Evolutionary conservation across 768 basidiomycete species (phyloP), one percentile per base, ranked within the genome.

Genomic region (Boletus rubescentipes): DNA sequence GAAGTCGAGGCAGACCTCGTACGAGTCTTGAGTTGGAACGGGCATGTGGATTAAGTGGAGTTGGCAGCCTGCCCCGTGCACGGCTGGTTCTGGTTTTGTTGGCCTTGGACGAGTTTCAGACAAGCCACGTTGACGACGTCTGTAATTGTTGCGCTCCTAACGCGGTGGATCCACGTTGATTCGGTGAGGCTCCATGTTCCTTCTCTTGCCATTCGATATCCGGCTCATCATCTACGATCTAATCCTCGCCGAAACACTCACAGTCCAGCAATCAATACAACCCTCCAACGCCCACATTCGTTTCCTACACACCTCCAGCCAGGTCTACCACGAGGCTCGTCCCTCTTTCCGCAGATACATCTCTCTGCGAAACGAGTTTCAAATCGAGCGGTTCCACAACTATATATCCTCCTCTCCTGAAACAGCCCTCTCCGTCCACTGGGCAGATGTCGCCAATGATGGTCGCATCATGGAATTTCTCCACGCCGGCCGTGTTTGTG

Each of bases 1-100:
- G 67, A 89, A 79, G 66, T 84, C 83, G 66, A 88, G 80, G 50
- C 82, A 75, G 65, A 87, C 78, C 63, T 86, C 86, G 72, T 85
- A 87, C 18, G 68, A 57, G 55, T 64, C 67, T 67, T 84, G 78
- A 14, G 82, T 74, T 60, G 76, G 72, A 29, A 77, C 79, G 54
- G 86, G 86, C 86, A 88, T 87, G 60, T 59, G 41, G 29, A 6
- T 9, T 46, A 51, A 51, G 60, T 54, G 53, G 53, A 44, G 59
- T 58, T 57, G 46, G 50, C 45, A 54, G 48, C 39, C 48, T 60
- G 58, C 51, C 62, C 58, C 67, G 64, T 46, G 61, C 57, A 44
- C 49, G 11, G 42, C 61, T 69, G 59, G 60, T 71, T 73, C 61
- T 69, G 59, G 60, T 71, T 73, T 72, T 69, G 71, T 69, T 61